A percentile compares a stretch with the other conserved stretches of the same genome.
These are phyloP conservation scores for Samsoniella hepiali DNA, from an alignment of 2,329 filamentous ascomycete species.

Conservation along the genomic window DNA sequence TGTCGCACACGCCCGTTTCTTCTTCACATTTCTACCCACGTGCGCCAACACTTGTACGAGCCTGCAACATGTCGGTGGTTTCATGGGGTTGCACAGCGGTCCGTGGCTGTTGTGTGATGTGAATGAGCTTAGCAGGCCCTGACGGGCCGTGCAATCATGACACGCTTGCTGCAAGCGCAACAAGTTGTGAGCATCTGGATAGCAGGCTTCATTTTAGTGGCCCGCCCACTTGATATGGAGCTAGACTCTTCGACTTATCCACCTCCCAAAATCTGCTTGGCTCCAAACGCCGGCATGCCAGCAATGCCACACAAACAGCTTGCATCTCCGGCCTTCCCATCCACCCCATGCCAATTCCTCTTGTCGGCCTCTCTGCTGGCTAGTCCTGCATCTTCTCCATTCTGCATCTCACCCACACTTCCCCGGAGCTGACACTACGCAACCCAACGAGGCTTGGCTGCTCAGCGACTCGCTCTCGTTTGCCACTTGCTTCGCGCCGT, in stretches of 20 bases:
- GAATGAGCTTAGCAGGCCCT: no score
- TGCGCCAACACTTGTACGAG: not conserved
- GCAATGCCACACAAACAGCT: not conserved
- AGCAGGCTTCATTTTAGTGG: not conserved
- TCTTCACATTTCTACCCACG: not conserved
- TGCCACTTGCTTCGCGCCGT: not conserved
- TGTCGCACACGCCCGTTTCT: not conserved
- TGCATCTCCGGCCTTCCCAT: not conserved
- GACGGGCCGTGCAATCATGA: no score
- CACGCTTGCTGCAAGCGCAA: not conserved
- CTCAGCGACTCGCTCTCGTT: not conserved
- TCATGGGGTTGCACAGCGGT: not conserved
- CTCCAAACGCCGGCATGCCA: not conserved
- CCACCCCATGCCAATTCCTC: not conserved
- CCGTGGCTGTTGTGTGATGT: not conserved
- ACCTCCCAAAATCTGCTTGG: constrained; percentile 2
- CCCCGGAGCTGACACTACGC: not conserved
- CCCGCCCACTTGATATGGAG: not conserved
- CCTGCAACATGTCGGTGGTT: not conserved
- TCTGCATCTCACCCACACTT: constrained; percentile 2
- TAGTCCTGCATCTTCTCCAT: not conserved
- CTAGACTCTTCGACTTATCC: not conserved
- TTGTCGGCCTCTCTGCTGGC: not conserved
- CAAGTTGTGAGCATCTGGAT: not conserved
- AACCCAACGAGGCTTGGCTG: constrained; percentile 5